Evolutionary conservation across 2,329 filamentous ascomycete genomes (phyloP).

Genomic region (Tolypocladium ovalisporum): DNA sequence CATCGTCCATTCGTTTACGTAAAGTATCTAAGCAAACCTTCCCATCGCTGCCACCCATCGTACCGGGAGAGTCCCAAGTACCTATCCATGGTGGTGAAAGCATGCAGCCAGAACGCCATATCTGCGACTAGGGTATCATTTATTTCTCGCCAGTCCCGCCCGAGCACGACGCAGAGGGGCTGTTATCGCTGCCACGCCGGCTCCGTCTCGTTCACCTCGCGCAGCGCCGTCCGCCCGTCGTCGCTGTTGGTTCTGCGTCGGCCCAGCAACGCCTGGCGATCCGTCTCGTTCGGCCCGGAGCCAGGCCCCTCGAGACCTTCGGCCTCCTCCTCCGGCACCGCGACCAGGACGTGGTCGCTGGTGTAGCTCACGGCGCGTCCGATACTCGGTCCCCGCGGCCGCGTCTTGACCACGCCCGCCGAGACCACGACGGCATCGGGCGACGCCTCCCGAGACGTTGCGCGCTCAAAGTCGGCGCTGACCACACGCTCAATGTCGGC

Average conservation of each 20-base stretch:
- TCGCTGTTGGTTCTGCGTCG: slow-evolving; percentile 11
- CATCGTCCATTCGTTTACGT: neutral
- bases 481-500: slow-evolving; percentile 17
- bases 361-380: slow-evolving; percentile 22
- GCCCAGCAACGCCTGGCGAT: slow-evolving; percentile 6
- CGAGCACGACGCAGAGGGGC: neutral
- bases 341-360: slow-evolving; percentile 24
- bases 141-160: neutral
- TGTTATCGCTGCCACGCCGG: slow-evolving; percentile 12
- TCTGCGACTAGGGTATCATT: neutral
- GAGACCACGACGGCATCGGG: slow-evolving; percentile 3
- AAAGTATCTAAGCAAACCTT: neutral
- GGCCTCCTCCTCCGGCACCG: slow-evolving; percentile 28
- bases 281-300: neutral
- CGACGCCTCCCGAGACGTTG: neutral
- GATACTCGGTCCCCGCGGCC: slow-evolving; percentile 15
- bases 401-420: slow-evolving; percentile 4
- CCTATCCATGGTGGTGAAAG: neutral
- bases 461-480: slow-evolving; percentile 21
- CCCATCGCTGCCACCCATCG: neutral
- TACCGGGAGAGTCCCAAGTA: too few species aligned
- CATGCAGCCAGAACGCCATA: neutral
- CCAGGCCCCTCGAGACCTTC: slow-evolving; percentile 3
- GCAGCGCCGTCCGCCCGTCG: slow-evolving; percentile 8
- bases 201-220: slow-evolving; percentile 16